phyloP scores from a whole-genome alignment of 2,329 filamentous ascomycete genomes.

The Arthrobotrys pseudoclavata region DNA sequence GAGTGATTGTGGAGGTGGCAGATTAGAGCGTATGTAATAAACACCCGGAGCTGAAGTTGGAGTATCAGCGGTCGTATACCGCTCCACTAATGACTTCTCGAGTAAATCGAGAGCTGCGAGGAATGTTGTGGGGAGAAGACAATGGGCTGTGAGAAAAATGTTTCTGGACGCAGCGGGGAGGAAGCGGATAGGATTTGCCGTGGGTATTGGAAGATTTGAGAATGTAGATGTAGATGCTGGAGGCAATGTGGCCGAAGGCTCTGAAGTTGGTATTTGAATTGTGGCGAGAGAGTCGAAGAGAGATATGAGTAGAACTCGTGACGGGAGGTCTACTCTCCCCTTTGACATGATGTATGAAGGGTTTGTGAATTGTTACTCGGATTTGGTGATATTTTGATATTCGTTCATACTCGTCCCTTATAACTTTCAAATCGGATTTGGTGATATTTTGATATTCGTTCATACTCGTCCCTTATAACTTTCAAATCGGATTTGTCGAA shows the following conservation, averaged over 20 bases:
- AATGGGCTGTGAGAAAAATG: constrained; percentile 66
- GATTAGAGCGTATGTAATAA: constrained; percentile 77
- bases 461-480: too few relatives aligned
- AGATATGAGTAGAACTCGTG: constrained; percentile 35
- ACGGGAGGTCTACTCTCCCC: constrained; percentile 32
- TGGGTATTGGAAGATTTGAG: background rate
- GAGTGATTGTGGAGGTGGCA: constrained; percentile 64
- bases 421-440: background rate
- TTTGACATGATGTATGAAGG: background rate
- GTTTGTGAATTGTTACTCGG: background rate
- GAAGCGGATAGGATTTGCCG: constrained; percentile 46
- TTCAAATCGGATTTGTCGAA: background rate
- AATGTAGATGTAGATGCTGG: constrained; percentile 18
- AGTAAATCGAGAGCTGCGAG: constrained; percentile 89
- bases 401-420: background rate
- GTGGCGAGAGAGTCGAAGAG: constrained; percentile 50
- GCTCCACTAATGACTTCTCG: constrained; percentile 79
- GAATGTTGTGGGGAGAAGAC: constrained; percentile 78
- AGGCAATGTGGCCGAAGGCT: background rate
- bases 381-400: background rate
- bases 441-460: background rate
- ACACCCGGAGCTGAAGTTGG: constrained; percentile 63
- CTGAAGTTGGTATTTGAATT: constrained; percentile 19
- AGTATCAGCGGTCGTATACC: constrained; percentile 63
- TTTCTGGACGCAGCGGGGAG: constrained; percentile 65